Evolutionary conservation across 768 basidiomycete genomes (phyloP).

Genomic region (Chalciporus chontae): DNA sequence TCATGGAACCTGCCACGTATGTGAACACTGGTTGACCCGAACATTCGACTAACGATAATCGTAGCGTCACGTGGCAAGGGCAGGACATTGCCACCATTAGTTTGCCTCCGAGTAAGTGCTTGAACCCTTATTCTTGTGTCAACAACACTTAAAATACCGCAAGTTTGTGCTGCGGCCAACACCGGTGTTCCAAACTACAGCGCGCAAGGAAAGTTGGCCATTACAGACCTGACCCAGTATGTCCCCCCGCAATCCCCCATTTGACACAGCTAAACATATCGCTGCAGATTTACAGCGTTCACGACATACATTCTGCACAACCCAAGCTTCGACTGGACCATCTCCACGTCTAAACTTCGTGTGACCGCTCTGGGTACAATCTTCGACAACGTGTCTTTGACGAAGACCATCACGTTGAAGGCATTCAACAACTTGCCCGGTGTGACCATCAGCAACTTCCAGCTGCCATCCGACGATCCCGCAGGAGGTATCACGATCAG

Average conservation of each 20-base stretch:
- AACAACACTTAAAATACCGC: background rate
- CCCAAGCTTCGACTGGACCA: conserved; percentile 63
- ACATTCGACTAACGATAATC: background rate
- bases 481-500: conserved; percentile 69
- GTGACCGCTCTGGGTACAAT: conserved; percentile 64
- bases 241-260: conserved; percentile 15
- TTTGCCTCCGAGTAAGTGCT: conserved; percentile 50
- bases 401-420: conserved; percentile 59
- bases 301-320: conserved; percentile 64
- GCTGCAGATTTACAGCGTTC: conserved; percentile 56
- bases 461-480: conserved; percentile 63
- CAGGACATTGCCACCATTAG: conserved; percentile 58
- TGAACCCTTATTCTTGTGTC: background rate
- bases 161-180: conserved; percentile 68
- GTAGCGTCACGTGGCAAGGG: conserved; percentile 62
- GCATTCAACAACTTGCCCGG: conserved; percentile 72
- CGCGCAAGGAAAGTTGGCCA: conserved; percentile 49
- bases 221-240: conserved; percentile 49
- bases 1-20: conserved; percentile 58
- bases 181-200: conserved; percentile 61
- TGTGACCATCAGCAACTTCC: conserved; percentile 67
- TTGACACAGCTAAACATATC: background rate
- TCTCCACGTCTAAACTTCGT: conserved; percentile 61
- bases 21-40: conserved; percentile 15
- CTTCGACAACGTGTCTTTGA: conserved; percentile 61